These are phyloP conservation scores for Talaromyces trachyspermus DNA, from an alignment of 495 filamentous ascomycete species.

Conservation along the genomic window DNA sequence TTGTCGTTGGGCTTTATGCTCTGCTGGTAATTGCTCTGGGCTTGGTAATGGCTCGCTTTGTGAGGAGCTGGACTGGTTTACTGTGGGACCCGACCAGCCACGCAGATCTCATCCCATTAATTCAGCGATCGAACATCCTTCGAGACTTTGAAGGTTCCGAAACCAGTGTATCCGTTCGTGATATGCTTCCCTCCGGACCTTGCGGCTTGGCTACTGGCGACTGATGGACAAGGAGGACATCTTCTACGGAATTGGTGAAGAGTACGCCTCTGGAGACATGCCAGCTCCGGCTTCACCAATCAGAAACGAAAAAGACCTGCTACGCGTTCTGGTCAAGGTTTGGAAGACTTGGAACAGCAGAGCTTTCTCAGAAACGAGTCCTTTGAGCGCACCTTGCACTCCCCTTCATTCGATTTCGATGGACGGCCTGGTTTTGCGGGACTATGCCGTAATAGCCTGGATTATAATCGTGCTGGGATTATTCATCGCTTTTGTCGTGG, in stretches of 20 bases:
- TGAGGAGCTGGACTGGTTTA: constrained; percentile 56
- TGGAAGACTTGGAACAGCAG: constrained; percentile 39
- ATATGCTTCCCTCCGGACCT: constrained; percentile 41
- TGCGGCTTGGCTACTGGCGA: constrained; percentile 79
- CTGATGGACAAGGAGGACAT: constrained; percentile 49
- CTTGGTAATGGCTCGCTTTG: constrained; percentile 44
- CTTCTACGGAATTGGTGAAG: constrained; percentile 61
- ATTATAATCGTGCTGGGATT: constrained; percentile 54
- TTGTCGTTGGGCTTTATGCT: constrained; percentile 64
- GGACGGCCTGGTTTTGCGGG: constrained; percentile 75
- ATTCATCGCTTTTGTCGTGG: constrained; percentile 63
- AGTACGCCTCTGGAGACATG: constrained; percentile 11
- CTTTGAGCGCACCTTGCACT: constrained; percentile 37
- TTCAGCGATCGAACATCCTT: constrained; percentile 72
- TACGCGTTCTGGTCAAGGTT: constrained; percentile 19
- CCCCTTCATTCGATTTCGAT: constrained; percentile 50
- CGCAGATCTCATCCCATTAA: constrained; percentile 66
- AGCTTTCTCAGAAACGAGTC: constrained; percentile 22
- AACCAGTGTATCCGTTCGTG: constrained; percentile 40
- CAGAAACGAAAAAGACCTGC: constrained; percentile 23
- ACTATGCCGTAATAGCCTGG: constrained; percentile 55
- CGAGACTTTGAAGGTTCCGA: constrained; percentile 58
- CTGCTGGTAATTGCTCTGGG: constrained; percentile 52
- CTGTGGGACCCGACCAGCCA: constrained; percentile 79
- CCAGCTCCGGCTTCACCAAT: background rate